Evolutionary conservation across 345 rosid genomes (phyloP).

Genomic region (Euphorbia pulcherrima): DNA sequence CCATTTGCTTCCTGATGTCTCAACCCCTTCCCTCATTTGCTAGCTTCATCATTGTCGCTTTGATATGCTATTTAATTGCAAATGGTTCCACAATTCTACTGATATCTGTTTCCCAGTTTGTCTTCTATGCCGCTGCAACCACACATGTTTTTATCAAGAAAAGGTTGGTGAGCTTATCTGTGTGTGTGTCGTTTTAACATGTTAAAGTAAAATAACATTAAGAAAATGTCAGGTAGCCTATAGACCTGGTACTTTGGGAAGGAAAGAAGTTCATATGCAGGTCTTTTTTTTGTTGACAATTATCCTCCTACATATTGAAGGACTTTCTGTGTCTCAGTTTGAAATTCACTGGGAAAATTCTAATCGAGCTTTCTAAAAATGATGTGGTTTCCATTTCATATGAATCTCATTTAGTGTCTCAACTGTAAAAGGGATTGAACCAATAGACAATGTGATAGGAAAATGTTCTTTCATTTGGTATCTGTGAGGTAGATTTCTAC

Average conservation of each 20-base stretch:
- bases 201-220: neutral
- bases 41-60: slow-evolving; percentile 58
- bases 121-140: slow-evolving; percentile 68
- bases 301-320: neutral
- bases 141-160: slow-evolving; percentile 57
- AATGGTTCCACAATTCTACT: slow-evolving; percentile 60
- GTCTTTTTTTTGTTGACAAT: neutral
- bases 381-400: neutral
- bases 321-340: neutral
- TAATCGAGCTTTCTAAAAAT: neutral
- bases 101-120: slow-evolving; percentile 53
- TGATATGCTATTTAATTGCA: slow-evolving; percentile 67
- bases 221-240: neutral
- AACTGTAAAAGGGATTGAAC: neutral
- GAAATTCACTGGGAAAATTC: neutral
- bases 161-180: slow-evolving; percentile 45
- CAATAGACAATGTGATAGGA: neutral
- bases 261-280: neutral
- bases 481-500: neutral
- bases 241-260: neutral
- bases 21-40: slow-evolving; percentile 66
- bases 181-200: neutral
- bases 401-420: neutral
- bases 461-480: neutral
- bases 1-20: slow-evolving; percentile 55